Evolutionary conservation across 805 yeast species (phyloP), one percentile per base, ranked within the genome.

Genomic region (Komagataella phaffii): DNA sequence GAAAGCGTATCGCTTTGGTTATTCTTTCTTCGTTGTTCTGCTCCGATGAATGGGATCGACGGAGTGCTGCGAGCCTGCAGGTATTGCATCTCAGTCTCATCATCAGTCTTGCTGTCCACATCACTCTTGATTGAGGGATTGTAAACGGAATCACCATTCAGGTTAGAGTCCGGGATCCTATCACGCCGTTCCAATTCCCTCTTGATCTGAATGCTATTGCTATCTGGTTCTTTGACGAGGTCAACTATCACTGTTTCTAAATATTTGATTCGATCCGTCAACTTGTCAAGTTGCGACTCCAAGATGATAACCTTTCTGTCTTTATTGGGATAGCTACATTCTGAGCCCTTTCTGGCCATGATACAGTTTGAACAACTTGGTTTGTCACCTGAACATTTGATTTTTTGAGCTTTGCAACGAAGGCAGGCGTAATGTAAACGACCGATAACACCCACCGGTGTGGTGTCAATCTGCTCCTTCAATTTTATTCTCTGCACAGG

Each of bases 351-450:
- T 21, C 56, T 54, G 6, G 61, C 52, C 24, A 53, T 45, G 24
- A 53, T 52, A 57, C 67, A 63, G 46, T 57, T 60, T 52, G 57
- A 58, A 53, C 67, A 63, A 17, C 56, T 50, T 7, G 67, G 67
- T 49, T 61, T 61, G 40, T 54, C 61, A 45, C 80, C 80, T 17
- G 75, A 66, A 57, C 81, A 76, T 58, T 75, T 75, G 55, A 75
- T 72, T 59, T 76, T 76, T 55, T 74, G 79, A 36, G 67, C 58
- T 47, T 78, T 62, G 59, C 81, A 76, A 45, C 80, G 64, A 46
- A 72, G 71, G 55, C 80, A 76, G 14, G 81, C 81, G 53, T 61
- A 58, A 52, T 63, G 67, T 49, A 58, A 54, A 50, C 67, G 54
- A 7, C 67, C 67, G 23, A 64, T 46, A 24, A 62, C 59, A 19